Evolutionary conservation across 202 grass and related monocot species (phyloP), one percentile per base, ranked within the genome.

Genomic region (Panicum virgatum): DNA sequence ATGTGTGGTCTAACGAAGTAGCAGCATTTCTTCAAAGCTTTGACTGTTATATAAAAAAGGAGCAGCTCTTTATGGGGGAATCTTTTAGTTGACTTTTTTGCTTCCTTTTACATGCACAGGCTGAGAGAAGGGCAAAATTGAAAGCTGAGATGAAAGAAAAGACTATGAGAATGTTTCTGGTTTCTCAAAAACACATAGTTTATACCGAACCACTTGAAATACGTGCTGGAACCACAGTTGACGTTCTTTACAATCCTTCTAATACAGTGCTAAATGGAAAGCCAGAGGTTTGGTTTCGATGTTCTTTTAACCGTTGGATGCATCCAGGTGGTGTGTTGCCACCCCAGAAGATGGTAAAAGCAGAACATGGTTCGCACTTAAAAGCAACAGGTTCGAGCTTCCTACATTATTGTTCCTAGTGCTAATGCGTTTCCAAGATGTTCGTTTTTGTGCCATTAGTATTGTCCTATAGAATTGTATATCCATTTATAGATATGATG

Each of bases 141-240:
- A 98, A 91, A 87, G 86, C 88, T 72, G 88, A 89, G 80, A 95
- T 90, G 84, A 98, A 91, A 83, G 88, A 91, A 76, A 90, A 88
- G 74, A 93, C 96, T 26, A 93, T 98, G 92, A 90, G 86, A 80
- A 75, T 53, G 73, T 98, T 98, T 84, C 64, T 98, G 69, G 79
- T 98, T 64, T 98, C 96, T 27, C 96, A 98, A 61, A 98, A 95
- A 62, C 92, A 98, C 69, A 90, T 94, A 65, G 90, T 98, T 69
- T 98, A 95, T 74, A 93, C 96, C 0, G 96, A 98, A 59, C 96
- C 96, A 34, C 83, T 98, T 82, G 92, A 91, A 82, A 68, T 95
- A 82, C 66, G 6, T 73, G 95, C 92, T 71, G 95, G 95, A 91
- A 82, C 84, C 9, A 84, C 77, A 39, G 86, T 98, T 65, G 77